Base-by-base conservation (phyloP, 495 filamentous ascomycete genomes). In the Podospora australis region DNA sequence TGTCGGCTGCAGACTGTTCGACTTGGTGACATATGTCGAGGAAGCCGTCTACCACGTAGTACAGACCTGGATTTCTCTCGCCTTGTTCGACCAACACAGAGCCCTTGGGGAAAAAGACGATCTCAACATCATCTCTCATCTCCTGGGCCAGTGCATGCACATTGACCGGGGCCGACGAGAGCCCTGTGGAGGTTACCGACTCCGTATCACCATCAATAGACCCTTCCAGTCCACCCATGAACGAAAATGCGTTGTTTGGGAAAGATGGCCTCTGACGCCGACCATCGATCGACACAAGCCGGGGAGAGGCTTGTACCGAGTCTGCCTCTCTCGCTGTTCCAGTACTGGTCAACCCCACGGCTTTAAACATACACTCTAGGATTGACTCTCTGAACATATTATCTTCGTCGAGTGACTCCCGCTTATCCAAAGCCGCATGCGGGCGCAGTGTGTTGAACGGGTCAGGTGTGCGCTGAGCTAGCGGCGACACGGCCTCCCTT, bases 21-120 rank as follows among this genome's bases (percentile, higher is more conserved):
- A 57, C 61, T 16, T 65, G 74, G 21, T 68, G 79, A 46, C 88
- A 88, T 16, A 96, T 90, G 63, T 98, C 94, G 20, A 98, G 69
- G 52, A 98, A 98, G 3, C 92, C 92, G 64, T 98, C 92, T 44
- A 98, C 86, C 9, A 98, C 92, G 64, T 97, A 98, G 69, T 98
- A 98, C 8, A 98, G 72, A 1, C 92, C 92, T 0, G 94, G 94
- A 56, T 94, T 94, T 14, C 94, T 78, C 68, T 98, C 92, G 0
- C 92, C 90, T 63, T 97, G 90, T 55, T 98, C 92, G 0, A 98
- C 91, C n/a, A 98, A 74, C 5, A 98, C 86, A 6, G 92, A 90
- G 3, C 86, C 90, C 59, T 97, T 85, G 0, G 88, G 90, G 55
- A 98, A 98, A 69, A 85, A 96, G 3, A 98, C 94, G 52, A 98